phyloP scores from a whole-genome alignment of 805 yeast genomes.

The Kodamaea sagamina region DNA sequence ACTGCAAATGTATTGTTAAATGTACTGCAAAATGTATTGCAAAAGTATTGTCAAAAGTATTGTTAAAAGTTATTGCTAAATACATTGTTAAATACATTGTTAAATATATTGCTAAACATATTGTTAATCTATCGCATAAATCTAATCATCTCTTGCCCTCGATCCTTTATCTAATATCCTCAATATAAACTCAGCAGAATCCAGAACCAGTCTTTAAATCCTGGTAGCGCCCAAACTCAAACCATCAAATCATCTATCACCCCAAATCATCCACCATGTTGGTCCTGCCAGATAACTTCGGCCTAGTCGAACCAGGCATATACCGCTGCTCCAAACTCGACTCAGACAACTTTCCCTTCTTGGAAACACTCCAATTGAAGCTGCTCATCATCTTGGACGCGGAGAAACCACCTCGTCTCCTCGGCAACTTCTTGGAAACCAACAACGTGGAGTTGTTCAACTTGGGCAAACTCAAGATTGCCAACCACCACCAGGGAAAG shows the following conservation, averaged over 20 bases:
- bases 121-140: too few species aligned
- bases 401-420: slow-evolving; percentile 76
- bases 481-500: slow-evolving; percentile 32
- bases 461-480: slow-evolving; percentile 45
- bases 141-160: too few species aligned
- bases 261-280: slow-evolving; percentile 46
- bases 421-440: slow-evolving; percentile 63
- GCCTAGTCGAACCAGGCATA: slow-evolving; percentile 84
- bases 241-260: neutral
- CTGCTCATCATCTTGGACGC: slow-evolving; percentile 78
- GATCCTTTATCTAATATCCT: too few species aligned
- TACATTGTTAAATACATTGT: too few species aligned
- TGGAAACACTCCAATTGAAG: slow-evolving; percentile 68
- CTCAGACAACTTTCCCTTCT: slow-evolving; percentile 72
- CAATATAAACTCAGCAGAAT: too few species aligned
- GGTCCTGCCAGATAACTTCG: slow-evolving; percentile 91
- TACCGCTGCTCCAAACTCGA: slow-evolving; percentile 79
- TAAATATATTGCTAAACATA: too few species aligned
- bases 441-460: slow-evolving; percentile 54
- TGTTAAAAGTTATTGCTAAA: too few species aligned
- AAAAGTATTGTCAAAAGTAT: too few species aligned
- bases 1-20: too few species aligned
- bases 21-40: too few species aligned
- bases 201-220: too few species aligned
- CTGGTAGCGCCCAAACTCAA: neutral